Evolutionary conservation across 1,284 basidiomycete genomes (phyloP).

Genomic region (Mycosarcoma mackinlayi): DNA sequence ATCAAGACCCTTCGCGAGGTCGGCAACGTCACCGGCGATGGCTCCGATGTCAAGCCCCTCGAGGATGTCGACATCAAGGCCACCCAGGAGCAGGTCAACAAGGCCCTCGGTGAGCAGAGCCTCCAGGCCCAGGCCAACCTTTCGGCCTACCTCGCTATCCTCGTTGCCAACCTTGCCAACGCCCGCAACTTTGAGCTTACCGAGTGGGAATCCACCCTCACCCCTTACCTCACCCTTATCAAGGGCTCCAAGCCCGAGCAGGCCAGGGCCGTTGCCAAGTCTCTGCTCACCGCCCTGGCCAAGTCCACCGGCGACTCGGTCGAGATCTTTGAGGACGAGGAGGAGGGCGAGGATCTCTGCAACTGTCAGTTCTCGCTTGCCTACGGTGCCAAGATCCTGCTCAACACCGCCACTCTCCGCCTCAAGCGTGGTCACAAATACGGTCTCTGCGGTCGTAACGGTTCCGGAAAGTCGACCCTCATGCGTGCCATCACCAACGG

Average conservation of each 20-base stretch:
- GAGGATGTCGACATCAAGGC: conserved; percentile 62
- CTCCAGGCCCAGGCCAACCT: conserved; percentile 56
- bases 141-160: conserved; percentile 60
- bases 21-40: conserved; percentile 66
- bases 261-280: conserved; percentile 52
- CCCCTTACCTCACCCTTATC: conserved; percentile 66
- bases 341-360: conserved; percentile 68
- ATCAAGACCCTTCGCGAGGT: conserved; percentile 66
- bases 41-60: conserved; percentile 66
- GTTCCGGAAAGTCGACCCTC: conserved; percentile 68
- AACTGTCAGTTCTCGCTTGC: conserved; percentile 69
- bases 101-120: conserved; percentile 56
- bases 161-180: conserved; percentile 67
- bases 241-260: conserved; percentile 61
- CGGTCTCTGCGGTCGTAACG: conserved; percentile 68
- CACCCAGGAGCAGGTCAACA: conserved; percentile 57
- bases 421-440: conserved; percentile 69
- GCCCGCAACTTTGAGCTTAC: conserved; percentile 67
- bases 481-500: conserved; percentile 69
- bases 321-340: conserved; percentile 68
- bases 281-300: conserved; percentile 63
- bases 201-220: conserved; percentile 66
- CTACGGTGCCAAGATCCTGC: conserved; percentile 69
- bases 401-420: conserved; percentile 68
- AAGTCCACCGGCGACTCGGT: conserved; percentile 65